Base-by-base conservation (phyloP, 23 red algal genomes). In the Gracilaria caudata region DNA sequence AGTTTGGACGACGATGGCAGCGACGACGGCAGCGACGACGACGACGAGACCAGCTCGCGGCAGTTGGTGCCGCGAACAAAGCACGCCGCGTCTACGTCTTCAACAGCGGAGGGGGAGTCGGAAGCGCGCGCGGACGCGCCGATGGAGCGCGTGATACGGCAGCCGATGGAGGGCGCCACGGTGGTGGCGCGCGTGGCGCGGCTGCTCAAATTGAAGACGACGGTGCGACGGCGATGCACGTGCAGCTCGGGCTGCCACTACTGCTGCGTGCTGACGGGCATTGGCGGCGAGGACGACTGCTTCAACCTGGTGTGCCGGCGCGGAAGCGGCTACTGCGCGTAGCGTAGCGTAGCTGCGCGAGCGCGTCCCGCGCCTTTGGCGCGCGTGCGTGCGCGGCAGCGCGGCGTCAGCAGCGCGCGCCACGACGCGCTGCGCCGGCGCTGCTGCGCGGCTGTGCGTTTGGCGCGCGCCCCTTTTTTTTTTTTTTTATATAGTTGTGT, bases 231-330 rank as follows among this genome's bases (percentile, higher is more conserved):
- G 11, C n/a, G 20, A 6, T 73, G 68, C 43, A 1, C 14, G 1
- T 73, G 68, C 39, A 7, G 16, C n/a, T 23, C 37, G 12, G 68
- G 68, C 35, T 73, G 68, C n/a, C 68, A 73, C 35, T 73, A 23
- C 19, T 73, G 68, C 68, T 73, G 68, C n/a, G 68, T 73, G 39
- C 37, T 73, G 68, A 28, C 17, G 36, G 68, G 68, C 39, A 25
- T 73, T 21, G 68, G 68, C 11, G 68, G 68, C 11, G 39, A 73
- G n/a, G 39, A 73, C 68, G 4, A 45, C 4, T 73, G 68, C 39
- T 73, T 73, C 68, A 20, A 21, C 13, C 28, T 43, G 37, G 39
- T 44, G 68, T 73, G 68, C 39, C 17, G 17, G 26, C 23, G 3
- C 1, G 58, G 58, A 64, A 64, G 24, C n/a, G 58, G 58, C 19